Conservation (phyloP, 495 filamentous ascomycete genomes). For the Hypoxylon subgilvum region DNA sequence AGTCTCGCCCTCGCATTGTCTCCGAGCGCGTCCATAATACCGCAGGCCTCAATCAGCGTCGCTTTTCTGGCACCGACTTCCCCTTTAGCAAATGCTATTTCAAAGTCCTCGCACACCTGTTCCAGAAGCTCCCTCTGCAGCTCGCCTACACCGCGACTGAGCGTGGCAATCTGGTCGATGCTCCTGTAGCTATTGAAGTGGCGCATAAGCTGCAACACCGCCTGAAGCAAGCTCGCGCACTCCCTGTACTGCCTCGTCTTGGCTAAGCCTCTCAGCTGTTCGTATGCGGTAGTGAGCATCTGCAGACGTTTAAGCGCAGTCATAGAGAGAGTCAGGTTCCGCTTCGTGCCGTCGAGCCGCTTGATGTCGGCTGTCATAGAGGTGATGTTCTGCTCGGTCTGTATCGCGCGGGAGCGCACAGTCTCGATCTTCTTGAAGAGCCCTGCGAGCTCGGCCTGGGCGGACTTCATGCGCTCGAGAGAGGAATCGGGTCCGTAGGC, state of each 20-base stretch:
- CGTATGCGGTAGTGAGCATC: constrained; percentile 98
- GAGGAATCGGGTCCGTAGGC: constrained; percentile 85
- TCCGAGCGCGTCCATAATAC: constrained; percentile 93
- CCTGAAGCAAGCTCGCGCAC: constrained; percentile 92
- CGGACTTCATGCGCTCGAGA: constrained; percentile 85
- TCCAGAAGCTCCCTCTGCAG: constrained; percentile 92
- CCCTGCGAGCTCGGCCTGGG: constrained; percentile 84
- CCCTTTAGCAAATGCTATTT: constrained; percentile 89
- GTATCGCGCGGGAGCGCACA: constrained; percentile 84
- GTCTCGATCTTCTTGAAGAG: constrained; percentile 96
- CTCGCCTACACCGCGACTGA: constrained; percentile 91
- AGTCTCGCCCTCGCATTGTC: constrained; percentile 83
- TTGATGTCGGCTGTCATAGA: constrained; percentile 99
- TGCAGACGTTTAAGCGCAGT: constrained; percentile 95
- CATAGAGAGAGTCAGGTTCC: constrained; percentile 96
- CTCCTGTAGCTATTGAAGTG: constrained; percentile 98
- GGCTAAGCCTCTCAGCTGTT: constrained; percentile 85
- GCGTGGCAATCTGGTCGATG: constrained; percentile 95
- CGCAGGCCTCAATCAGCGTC: constrained; percentile 82
- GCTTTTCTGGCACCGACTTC: constrained; percentile 74
- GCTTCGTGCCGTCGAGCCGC: constrained; percentile 92
- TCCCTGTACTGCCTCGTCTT: constrained; percentile 92
- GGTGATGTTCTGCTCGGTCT: constrained; percentile 94
- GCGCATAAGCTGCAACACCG: constrained; percentile 96
- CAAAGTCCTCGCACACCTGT: constrained; percentile 98